Base-by-base conservation (phyloP, 192 early-diverging fungal genomes). In the Coemansia sp. region DNA sequence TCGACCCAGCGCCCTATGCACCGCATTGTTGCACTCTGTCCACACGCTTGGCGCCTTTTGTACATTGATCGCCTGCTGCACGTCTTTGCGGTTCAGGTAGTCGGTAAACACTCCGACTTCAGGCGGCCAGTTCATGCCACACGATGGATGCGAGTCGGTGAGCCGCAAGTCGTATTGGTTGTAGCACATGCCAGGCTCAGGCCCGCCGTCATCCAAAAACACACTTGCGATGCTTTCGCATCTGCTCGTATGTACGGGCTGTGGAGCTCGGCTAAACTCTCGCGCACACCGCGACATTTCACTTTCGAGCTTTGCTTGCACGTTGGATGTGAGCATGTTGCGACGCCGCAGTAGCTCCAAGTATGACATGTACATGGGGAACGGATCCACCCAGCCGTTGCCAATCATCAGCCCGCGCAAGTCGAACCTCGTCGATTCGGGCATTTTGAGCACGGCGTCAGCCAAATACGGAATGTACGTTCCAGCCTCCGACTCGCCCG, bases 331-430 rank as follows among this genome's bases (percentile, higher is more conserved):
- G 12, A 81, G 56, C 32, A 88, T 29, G 17, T 60, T 56, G 56
- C 85, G 65, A 6, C 65, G 59, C 2, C 68, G 62, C 27, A 84
- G 56, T 54, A 79, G 81, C 14, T 76, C 75, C 51, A 81, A 23
- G 49, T 83, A 85, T 50, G 84, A 81, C 60, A 70, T 68, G 62
- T 85, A 86, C 84, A 82, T 82, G 15, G 74, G 72, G 23, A 67
- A 45, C 25, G 88, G 88, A 45, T 92, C 90, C 19, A 92, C 81
- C 90, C 90, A 92, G n/a, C 88, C 88, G 68, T 88, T 92, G 21
- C 90, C 90, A 52, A 92, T 85, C 62, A 84, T 66, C 12, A 90
- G 19, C 0, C 88, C 87, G 27, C 71, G 37, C 9, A 90, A 47
- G 8, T 35, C 32, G 8, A 35, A 35, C 6, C 5, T 32, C 7